Base-by-base conservation (phyloP, 306 rosid species). In the Prunus dulcis region DNA sequence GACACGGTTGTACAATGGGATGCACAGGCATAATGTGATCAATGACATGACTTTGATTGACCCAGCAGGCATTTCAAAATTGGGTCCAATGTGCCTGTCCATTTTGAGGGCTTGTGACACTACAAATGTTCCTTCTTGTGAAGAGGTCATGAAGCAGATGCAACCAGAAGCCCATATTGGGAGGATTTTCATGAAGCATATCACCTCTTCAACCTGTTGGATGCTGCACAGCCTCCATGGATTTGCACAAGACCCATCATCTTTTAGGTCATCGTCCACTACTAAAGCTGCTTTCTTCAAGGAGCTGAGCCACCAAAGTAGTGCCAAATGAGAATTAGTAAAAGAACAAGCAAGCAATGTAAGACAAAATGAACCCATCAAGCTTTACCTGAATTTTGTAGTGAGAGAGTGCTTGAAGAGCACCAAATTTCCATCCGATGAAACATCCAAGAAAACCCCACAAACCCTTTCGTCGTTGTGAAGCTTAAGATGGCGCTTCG, bases 101-200 rank as follows among this genome's bases (percentile, higher is more conserved):
- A 93, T 93, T 77, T 84, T 83, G 13, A 90, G 20, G 57, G 97
- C 98, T 75, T 93, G 98, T 18, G 83, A 86, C n/a, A 91, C 50
- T 0, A 78, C 76, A 27, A 90, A 86, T 25, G 94, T 93, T 45
- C 79, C 80, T 57, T 86, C 90, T 45, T 91, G 94, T 20, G 53
- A 12, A 14, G 82, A 30, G 28, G 93, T 14, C 4, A 56, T 62
- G 1, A 91, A 74, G 73, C 89, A 79, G 5, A 90, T 76, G 43
- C 83, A 76, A 2, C 91, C 89, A 2, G 96, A 71, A 0, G 81
- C 82, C 89, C 90, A 88, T 1, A 90, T 64, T 53, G 97, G 96
- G 25, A 80, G 30, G 4, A 85, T 76, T 81, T 89, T 82, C 0
- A 77, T 25, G 6, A 91, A 1, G 76, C 88, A 88, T 86, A 87